These are phyloP conservation scores for Eleusine coracana DNA, from an alignment of 176 grass and related monocot species.

Conservation along the genomic window DNA sequence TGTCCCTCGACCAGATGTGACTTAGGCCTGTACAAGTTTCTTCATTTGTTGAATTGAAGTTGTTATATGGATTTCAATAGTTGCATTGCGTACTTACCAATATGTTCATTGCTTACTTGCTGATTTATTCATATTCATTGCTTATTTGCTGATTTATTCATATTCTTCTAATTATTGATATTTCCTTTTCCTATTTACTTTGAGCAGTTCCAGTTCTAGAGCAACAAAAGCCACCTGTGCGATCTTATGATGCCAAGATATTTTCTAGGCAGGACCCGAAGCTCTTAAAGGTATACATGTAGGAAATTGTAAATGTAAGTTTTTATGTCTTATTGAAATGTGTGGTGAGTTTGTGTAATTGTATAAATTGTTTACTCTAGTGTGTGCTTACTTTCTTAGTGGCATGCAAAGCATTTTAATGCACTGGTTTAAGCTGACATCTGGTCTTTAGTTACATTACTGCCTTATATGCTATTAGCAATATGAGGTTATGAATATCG, in stretches of 20 bases:
- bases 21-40: slow-evolving; percentile 31
- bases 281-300: slow-evolving; percentile 67
- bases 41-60: slow-evolving; percentile 30
- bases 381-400: slow-evolving; percentile 18
- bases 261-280: slow-evolving; percentile 79
- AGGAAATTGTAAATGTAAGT: slow-evolving; percentile 40
- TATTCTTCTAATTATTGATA: slow-evolving; percentile 35
- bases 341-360: slow-evolving; percentile 22
- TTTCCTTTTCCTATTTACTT: slow-evolving; percentile 40
- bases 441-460: slow-evolving; percentile 20
- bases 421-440: slow-evolving; percentile 20
- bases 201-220: slow-evolving; percentile 54
- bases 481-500: not conserved
- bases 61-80: slow-evolving; percentile 30
- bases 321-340: slow-evolving; percentile 24
- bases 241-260: slow-evolving; percentile 70
- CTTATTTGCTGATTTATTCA: slow-evolving; percentile 26
- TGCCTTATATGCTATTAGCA: slow-evolving; percentile 4
- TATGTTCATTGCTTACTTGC: not conserved
- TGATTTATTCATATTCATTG: slow-evolving; percentile 27
- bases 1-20: not conserved
- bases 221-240: slow-evolving; percentile 69
- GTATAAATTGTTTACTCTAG: slow-evolving; percentile 22
- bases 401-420: slow-evolving; percentile 10
- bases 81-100: slow-evolving; percentile 31